These are phyloP conservation scores for Sphagnum fallax DNA, from an alignment of 228 moss, liverwort and hornwort genomes.

Conservation along the genomic window DNA sequence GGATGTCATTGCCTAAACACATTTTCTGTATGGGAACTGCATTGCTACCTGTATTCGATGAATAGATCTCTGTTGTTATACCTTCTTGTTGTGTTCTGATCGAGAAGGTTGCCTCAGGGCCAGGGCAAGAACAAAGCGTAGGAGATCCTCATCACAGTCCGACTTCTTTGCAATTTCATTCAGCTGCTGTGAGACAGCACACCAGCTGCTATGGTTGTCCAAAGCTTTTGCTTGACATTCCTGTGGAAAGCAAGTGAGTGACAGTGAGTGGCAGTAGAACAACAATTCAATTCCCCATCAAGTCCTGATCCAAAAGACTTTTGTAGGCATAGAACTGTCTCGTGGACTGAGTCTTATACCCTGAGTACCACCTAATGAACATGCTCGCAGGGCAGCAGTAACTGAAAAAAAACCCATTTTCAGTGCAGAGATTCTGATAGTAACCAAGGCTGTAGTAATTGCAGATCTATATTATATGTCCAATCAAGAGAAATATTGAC, in stretches of 20 bases:
- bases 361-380: no score
- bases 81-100: conserved; percentile 1
- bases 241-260: conserved; percentile 17
- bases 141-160: conserved; percentile 75
- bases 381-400: no score
- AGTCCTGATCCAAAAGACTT: no score
- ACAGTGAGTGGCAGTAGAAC: neutral
- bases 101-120: conserved; percentile 25
- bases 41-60: neutral
- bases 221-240: conserved; percentile 42
- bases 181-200: conserved; percentile 35
- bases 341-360: no score
- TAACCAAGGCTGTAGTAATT: no score
- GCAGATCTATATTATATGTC: no score
- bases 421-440: no score
- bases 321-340: no score
- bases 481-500: neutral
- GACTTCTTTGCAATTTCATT: conserved; percentile 42
- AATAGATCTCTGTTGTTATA: neutral
- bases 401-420: no score
- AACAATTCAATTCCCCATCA: neutral
- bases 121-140: conserved; percentile 59
- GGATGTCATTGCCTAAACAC: no score
- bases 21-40: no score
- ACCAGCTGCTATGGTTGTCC: conserved; percentile 42